Conservation (phyloP, 345 rosid genomes). For the Linum lewisii region DNA sequence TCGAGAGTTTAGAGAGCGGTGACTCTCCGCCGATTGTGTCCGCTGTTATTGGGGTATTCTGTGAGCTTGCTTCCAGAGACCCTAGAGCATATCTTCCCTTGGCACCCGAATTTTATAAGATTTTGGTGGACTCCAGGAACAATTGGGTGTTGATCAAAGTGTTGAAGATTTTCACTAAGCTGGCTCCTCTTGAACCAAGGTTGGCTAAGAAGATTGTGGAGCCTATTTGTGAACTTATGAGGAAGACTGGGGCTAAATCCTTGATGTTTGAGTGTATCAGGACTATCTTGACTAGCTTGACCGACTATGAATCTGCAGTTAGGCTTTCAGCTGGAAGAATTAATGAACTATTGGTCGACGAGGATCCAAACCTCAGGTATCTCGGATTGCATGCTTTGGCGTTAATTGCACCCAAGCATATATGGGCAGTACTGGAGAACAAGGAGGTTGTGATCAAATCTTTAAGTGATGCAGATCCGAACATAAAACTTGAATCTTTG, state of each 20-base stretch:
- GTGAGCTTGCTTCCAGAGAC: slow-evolving; percentile 65
- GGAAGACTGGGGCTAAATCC: slow-evolving; percentile 74
- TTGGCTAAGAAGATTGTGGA: slow-evolving; percentile 70
- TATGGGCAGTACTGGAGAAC: slow-evolving; percentile 82
- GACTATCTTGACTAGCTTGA: slow-evolving; percentile 67
- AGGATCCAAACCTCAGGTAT: slow-evolving; percentile 88
- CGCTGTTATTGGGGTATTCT: slow-evolving; percentile 70
- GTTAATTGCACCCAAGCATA: slow-evolving; percentile 50
- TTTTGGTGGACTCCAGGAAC: slow-evolving; percentile 75
- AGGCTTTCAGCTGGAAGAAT: slow-evolving; percentile 61
- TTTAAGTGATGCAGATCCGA: slow-evolving; percentile 73
- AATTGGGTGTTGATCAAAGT: slow-evolving; percentile 91
- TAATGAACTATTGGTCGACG: slow-evolving; percentile 62
- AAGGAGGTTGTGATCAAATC: slow-evolving; percentile 81
- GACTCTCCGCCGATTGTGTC: slow-evolving; percentile 46
- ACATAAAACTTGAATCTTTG: slow-evolving; percentile 72
- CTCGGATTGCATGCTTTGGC: slow-evolving; percentile 81
- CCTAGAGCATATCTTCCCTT: slow-evolving; percentile 71
- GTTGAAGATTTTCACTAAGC: slow-evolving; percentile 63
- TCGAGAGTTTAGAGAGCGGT: slow-evolving; percentile 74
- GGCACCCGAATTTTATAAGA: slow-evolving; percentile 79
- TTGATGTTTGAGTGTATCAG: slow-evolving; percentile 80
- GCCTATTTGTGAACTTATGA: slow-evolving; percentile 79
- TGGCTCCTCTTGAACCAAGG: slow-evolving; percentile 78
- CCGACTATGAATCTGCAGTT: slow-evolving; percentile 81